Evolutionary conservation across 495 filamentous ascomycete species (phyloP).

Genomic region (Tuber borchii): DNA sequence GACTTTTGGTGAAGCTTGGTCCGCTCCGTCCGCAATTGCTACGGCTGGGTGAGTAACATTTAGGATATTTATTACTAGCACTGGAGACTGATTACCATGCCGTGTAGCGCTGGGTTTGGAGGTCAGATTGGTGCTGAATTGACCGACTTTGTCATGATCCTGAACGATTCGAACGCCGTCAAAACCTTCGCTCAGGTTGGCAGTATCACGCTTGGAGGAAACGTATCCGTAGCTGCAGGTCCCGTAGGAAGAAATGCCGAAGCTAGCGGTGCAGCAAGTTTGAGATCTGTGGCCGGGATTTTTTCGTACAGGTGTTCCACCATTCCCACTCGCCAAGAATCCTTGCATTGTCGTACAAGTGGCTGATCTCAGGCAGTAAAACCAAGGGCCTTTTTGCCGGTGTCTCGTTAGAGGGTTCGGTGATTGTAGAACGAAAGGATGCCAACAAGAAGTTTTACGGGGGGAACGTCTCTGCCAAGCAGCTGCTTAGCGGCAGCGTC

Average conservation of each 20-base stretch:
- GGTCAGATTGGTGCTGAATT: constrained; percentile 96
- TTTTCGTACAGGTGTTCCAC: constrained; percentile 65
- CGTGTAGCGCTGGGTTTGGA: constrained; percentile 67
- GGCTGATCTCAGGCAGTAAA: constrained; percentile 53
- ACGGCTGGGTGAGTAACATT: constrained; percentile 58
- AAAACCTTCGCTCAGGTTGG: constrained; percentile 91
- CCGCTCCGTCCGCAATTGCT: constrained; percentile 84
- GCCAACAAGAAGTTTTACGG: constrained; percentile 96
- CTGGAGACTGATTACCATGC: constrained; percentile 7
- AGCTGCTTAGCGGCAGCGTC: constrained; percentile 71
- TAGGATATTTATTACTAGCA: neutral
- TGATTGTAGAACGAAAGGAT: constrained; percentile 85
- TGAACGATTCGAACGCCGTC: constrained; percentile 87
- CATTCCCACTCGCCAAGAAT: neutral
- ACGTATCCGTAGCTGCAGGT: constrained; percentile 91
- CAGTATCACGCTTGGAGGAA: constrained; percentile 81
- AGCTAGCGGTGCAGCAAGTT: constrained; percentile 86
- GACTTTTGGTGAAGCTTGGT: constrained; percentile 56
- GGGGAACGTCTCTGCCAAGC: constrained; percentile 65
- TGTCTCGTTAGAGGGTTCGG: constrained; percentile 85
- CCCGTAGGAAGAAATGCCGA: constrained; percentile 93
- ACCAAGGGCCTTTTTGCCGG: constrained; percentile 96
- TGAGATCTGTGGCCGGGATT: constrained; percentile 80
- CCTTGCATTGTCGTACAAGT: constrained; percentile 1
- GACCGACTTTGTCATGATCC: constrained; percentile 97